A percentile compares a stretch with the other conserved stretches of the same genome.
Evolutionary conservation across 768 basidiomycete genomes (phyloP).

Genomic region (Lepiota subincarnata): DNA sequence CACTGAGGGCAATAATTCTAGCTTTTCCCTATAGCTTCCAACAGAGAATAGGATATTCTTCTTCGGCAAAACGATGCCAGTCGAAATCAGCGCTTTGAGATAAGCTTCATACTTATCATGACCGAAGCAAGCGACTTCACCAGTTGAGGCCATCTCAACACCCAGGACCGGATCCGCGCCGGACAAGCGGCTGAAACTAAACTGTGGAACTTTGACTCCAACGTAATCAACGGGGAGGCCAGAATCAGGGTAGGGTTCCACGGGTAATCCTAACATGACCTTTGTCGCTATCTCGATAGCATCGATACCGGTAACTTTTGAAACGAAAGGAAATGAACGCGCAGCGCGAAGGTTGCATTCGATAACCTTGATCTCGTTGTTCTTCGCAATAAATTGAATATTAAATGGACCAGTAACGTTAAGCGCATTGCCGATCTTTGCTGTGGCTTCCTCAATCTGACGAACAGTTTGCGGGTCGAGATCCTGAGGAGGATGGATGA

Average conservation of each 20-base stretch:
- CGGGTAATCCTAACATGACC: conserved; percentile 90
- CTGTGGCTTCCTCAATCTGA: conserved; percentile 94
- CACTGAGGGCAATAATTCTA: conserved; percentile 92
- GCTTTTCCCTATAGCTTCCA: conserved; percentile 95
- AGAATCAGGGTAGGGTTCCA: conserved; percentile 86
- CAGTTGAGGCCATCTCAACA: conserved; percentile 99
- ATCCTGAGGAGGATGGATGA: conserved; percentile 98
- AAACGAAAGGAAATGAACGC: conserved; percentile 97
- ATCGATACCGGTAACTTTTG: conserved; percentile 96
- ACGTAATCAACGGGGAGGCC: conserved; percentile 92
- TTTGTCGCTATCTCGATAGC: conserved; percentile 99
- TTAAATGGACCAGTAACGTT: conserved; percentile 99
- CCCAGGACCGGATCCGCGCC: conserved; percentile 97
- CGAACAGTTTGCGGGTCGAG: conserved; percentile 94
- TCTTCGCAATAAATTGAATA: conserved; percentile 99
- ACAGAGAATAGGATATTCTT: conserved; percentile 98
- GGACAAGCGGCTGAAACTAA: conserved; percentile 94
- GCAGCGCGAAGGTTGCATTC: conserved; percentile 98
- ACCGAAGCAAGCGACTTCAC: conserved; percentile 98
- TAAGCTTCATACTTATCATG: conserved; percentile 98
- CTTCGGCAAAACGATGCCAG: conserved; percentile 91
- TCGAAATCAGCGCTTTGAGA: conserved; percentile 93
- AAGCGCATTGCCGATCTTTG: conserved; percentile 95
- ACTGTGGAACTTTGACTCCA: conserved; percentile 99
- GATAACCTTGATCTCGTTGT: conserved; percentile 99